Evolutionary conservation across 768 basidiomycete genomes (phyloP).

Genomic region (Tricholoma flavovirens): DNA sequence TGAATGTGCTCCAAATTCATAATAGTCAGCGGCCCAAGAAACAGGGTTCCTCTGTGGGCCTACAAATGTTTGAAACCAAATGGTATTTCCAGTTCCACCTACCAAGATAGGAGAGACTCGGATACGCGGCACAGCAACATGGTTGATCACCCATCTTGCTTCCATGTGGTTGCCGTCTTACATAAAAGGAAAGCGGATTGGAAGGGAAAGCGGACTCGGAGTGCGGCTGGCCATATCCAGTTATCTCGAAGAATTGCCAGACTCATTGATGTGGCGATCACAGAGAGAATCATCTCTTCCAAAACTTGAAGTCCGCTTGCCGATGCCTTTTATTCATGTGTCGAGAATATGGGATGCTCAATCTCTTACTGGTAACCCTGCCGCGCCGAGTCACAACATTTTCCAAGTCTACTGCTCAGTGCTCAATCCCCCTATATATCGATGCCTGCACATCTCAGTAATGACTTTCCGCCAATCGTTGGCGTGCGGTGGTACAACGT

Average conservation of each 20-base stretch:
- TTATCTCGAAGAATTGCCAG: constrained; percentile 5
- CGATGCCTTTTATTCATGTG: constrained; percentile 1
- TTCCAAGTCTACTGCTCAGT: background rate
- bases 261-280: constrained; percentile 11
- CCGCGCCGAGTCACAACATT: background rate
- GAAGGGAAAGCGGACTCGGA: too few species aligned
- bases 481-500: constrained; percentile 78
- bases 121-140: background rate
- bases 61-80: too few species aligned
- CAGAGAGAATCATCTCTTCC: constrained; percentile 15
- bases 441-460: constrained; percentile 14
- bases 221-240: constrained; percentile 12
- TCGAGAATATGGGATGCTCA: background rate
- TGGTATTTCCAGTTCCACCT: too few species aligned
- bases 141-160: too few species aligned
- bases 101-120: too few species aligned
- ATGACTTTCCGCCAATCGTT: constrained; percentile 41
- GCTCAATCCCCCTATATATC: background rate
- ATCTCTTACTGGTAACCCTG: background rate
- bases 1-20: too few species aligned
- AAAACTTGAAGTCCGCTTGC: constrained; percentile 16
- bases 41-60: background rate
- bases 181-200: constrained; percentile 2
- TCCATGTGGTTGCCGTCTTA: constrained; percentile 2
- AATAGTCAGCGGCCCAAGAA: background rate